Evolutionary conservation across 2,329 filamentous ascomycete species (phyloP), one percentile per base, ranked within the genome.

Genomic region (Coniochaeta sp.): DNA sequence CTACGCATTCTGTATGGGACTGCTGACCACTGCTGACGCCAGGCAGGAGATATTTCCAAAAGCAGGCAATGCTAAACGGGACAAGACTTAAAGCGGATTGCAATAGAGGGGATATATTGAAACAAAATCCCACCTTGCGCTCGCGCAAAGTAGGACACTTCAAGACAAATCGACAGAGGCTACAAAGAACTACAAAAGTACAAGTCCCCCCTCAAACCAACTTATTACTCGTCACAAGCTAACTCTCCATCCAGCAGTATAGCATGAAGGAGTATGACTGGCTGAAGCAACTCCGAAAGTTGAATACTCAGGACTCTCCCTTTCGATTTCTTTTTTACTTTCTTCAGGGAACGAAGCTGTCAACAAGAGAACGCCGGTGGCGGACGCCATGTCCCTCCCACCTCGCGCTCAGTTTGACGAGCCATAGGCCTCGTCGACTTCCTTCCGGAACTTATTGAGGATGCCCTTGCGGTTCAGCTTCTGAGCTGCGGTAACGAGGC

Each of bases 401-500:
- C 6, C 1, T 9, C 47, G 22, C 47, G 47, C 47, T 52, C 17
- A 52, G 47, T 24, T 52, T 31, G 47, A 52, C 24, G 71, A 67
- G 62, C 77, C 77, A 65, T 89, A 89, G 1, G 85, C 86, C 66
- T 76, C 77, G 65, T 82, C 77, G 43, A 90, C 82, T 60, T 89
- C 81, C 64, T 80, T 80, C 73, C 84, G 74, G 75, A 83, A 89
- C 67, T 81, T 83, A 44, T 79, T 73, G 58, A 88, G 73, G 62
- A 90, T 88, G 67, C 81, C 84, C 76, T 84, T 88, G 67, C 87
- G 82, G 76, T 90, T 88, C 57, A 90, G 78, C 70, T 90, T 90
- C 73, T 90, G 87, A 2, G 88, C 88, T 12, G 87, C 86, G 56
- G 87, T 89, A 60, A 87, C 82, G 60, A 86, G 79, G 60, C 80